Evolutionary conservation across 139 green algal species (phyloP).

Genomic region (Deuterostichococcus epilithicus): DNA sequence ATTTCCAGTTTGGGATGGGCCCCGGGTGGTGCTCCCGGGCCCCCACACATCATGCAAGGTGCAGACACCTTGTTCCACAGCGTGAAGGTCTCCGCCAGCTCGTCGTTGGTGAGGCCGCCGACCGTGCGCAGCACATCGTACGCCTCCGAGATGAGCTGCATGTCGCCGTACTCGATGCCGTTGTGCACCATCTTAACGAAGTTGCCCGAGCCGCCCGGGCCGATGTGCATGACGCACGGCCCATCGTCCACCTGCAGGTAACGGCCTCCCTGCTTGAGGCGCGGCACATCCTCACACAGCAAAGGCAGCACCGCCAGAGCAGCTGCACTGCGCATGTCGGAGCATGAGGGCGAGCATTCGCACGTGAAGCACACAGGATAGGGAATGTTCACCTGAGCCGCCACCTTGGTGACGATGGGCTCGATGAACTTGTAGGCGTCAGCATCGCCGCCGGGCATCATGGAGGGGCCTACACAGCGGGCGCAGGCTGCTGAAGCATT

Average conservation of each 20-base stretch:
- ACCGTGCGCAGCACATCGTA: slow-evolving; percentile 96
- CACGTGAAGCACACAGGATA: slow-evolving; percentile 17
- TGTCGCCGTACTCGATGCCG: slow-evolving; percentile 99
- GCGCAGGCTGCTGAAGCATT: not conserved
- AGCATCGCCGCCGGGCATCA: slow-evolving; percentile 95
- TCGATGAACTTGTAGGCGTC: slow-evolving; percentile 86
- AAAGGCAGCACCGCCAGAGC: too few species aligned
- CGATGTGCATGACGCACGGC: slow-evolving; percentile 86
- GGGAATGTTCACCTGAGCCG: slow-evolving; percentile 61
- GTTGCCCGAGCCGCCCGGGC: slow-evolving; percentile 83
- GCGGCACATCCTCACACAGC: too few species aligned
- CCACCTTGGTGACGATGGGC: slow-evolving; percentile 88
- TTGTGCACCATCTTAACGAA: slow-evolving; percentile 99
- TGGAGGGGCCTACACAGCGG: slow-evolving; percentile 66
- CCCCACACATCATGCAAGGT: slow-evolving; percentile 1
- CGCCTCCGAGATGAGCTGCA: slow-evolving; percentile 98
- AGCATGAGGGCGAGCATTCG: too few species aligned
- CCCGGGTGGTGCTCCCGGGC: too few species aligned
- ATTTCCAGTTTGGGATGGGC: not conserved
- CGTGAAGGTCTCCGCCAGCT: slow-evolving; percentile 81
- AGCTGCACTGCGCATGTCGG: too few species aligned
- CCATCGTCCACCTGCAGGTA: slow-evolving; percentile 82
- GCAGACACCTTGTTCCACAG: slow-evolving; percentile 88
- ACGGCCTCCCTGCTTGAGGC: too few species aligned
- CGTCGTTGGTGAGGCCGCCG: slow-evolving; percentile 91